These are phyloP conservation scores for Plenodomus biglobosus DNA, from an alignment of 2,329 filamentous ascomycete species.

Conservation along the genomic window DNA sequence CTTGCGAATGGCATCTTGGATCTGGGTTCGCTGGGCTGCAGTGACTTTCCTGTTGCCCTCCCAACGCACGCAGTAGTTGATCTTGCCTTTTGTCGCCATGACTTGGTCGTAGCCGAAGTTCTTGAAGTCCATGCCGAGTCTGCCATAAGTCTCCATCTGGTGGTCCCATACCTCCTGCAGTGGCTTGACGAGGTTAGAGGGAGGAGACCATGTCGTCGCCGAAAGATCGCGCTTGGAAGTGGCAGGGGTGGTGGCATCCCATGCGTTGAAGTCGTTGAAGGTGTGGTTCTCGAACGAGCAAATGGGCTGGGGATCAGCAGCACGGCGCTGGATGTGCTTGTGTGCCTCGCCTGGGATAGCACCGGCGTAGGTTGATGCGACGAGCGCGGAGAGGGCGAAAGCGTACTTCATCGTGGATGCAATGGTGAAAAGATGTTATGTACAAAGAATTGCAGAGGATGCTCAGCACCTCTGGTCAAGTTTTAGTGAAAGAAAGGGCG, in stretches of 20 bases:
- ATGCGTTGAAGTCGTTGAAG: slow-evolving; percentile 18
- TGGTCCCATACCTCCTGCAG: slow-evolving; percentile 32
- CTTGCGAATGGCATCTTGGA: slow-evolving; percentile 41
- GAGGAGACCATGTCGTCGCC: slow-evolving; percentile 27
- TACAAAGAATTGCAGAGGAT: not conserved
- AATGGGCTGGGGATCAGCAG: slow-evolving; percentile 15
- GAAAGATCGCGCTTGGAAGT: slow-evolving; percentile 19
- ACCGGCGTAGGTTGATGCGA: slow-evolving; percentile 13
- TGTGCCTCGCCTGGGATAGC: slow-evolving; percentile 15
- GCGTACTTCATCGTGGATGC: slow-evolving; percentile 21
- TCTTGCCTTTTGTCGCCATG: slow-evolving; percentile 35
- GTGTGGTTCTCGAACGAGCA: slow-evolving; percentile 20
- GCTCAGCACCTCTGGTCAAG: not conserved
- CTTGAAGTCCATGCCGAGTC: slow-evolving; percentile 29
- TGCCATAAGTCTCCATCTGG: slow-evolving; percentile 22
- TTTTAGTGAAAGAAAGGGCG: not conserved
- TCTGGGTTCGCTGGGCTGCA: slow-evolving; percentile 44
- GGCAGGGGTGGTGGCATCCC: slow-evolving; percentile 7
- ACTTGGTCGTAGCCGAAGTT: slow-evolving; percentile 39
- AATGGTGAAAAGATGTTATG: not conserved
- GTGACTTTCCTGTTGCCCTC: slow-evolving; percentile 45
- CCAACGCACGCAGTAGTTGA: slow-evolving; percentile 52
- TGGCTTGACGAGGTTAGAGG: slow-evolving; percentile 25
- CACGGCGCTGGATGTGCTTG: slow-evolving; percentile 13
- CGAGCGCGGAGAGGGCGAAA: slow-evolving; percentile 19